A percentile compares a stretch with the other conserved stretches of the same genome.
Conservation (phyloP, 352 stramenopile genomes). For the Pythium coloratum region DNA sequence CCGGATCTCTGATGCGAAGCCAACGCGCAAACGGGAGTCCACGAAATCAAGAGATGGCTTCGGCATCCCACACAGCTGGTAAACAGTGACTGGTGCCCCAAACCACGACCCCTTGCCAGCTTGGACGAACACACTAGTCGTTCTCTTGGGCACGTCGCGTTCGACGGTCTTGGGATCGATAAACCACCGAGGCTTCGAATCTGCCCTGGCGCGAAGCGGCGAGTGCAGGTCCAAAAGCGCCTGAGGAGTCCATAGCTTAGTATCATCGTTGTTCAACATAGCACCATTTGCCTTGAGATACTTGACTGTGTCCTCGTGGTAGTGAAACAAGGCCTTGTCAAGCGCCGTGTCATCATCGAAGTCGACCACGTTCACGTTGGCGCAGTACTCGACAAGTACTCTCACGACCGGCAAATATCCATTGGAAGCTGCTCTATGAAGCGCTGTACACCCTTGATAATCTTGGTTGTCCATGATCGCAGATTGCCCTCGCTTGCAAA, state of each 20-base stretch:
- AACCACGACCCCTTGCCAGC: not conserved
- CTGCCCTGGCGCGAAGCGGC: not conserved
- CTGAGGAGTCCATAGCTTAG: not conserved
- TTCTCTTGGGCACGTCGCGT: not conserved
- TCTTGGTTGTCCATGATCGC: not conserved
- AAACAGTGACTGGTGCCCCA: constrained; percentile 10
- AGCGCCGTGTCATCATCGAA: not conserved
- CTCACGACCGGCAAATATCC: not conserved
- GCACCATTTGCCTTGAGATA: constrained; percentile 1
- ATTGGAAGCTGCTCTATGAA: not conserved
- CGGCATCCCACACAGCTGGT: not conserved
- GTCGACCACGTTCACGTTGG: not conserved
- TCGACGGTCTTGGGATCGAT: constrained; percentile 1
- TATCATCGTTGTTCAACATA: constrained; percentile 4
- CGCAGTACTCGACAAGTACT: not conserved
- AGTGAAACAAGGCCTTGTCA: not conserved
- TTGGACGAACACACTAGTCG: not conserved
- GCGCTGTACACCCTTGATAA: not conserved
- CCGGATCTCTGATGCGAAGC: not conserved
- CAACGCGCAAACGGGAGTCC: not conserved
- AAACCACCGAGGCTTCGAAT: constrained; percentile 8
- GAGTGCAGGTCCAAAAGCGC: constrained; percentile 11
- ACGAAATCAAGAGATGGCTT: not conserved
- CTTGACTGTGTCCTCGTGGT: not conserved
- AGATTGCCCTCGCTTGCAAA: not conserved